Conservation (phyloP, 345 rosid genomes). For the Salix caprea region DNA sequence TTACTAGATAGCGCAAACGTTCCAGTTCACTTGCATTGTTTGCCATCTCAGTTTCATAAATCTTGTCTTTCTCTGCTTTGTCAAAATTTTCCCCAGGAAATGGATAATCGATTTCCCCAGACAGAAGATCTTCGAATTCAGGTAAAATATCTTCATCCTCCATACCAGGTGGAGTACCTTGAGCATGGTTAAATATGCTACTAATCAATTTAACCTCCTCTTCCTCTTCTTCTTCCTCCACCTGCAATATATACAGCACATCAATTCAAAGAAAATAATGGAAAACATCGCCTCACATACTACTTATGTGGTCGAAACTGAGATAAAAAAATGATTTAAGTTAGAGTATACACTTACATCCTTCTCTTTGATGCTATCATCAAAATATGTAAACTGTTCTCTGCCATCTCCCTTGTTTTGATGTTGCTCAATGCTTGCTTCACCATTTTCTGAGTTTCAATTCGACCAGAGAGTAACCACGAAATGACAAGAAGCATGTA, state of each 20-base stretch:
- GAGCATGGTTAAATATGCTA: conserved; percentile 53
- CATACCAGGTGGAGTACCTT: conserved; percentile 35
- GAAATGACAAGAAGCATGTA: neutral
- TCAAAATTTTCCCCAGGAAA: conserved; percentile 48
- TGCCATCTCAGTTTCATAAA: conserved; percentile 67
- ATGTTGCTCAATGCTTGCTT: conserved; percentile 25
- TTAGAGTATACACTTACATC: conserved; percentile 43
- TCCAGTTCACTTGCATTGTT: conserved; percentile 70
- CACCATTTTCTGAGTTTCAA: conserved; percentile 47
- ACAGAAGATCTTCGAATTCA: conserved; percentile 72
- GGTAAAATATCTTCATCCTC: conserved; percentile 67
- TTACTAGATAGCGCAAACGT: conserved; percentile 60
- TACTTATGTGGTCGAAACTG: neutral
- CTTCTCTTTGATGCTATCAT: conserved; percentile 44
- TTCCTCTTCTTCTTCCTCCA: conserved; percentile 71
- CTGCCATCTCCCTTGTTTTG: conserved; percentile 27
- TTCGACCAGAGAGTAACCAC: conserved; percentile 15
- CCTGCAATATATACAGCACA: conserved; percentile 28
- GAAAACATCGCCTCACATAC: neutral
- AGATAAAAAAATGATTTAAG: neutral
- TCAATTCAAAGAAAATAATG: neutral
- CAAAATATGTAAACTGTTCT: conserved; percentile 39
- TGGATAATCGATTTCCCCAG: conserved; percentile 76
- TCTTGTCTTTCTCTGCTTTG: conserved; percentile 51
- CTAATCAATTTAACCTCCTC: conserved; percentile 93